phyloP scores from a whole-genome alignment of 352 stramenopile genomes.

The Phytophthora pinifolia region DNA sequence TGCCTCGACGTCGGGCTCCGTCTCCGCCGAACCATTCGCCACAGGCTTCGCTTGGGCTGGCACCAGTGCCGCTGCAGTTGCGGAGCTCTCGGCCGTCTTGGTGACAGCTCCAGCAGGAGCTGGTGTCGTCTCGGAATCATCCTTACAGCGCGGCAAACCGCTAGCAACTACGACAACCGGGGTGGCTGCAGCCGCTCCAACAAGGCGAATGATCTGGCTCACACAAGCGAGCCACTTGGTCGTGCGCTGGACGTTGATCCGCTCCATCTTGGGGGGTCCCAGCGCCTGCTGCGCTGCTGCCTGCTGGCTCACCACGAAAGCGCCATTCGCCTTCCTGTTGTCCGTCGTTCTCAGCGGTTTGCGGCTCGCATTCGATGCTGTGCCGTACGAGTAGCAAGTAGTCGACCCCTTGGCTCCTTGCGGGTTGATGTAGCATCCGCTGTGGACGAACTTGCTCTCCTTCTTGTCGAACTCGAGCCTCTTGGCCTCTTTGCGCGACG shows the following conservation, averaged over 20 bases:
- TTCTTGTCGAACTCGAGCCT: slow-evolving; percentile 57
- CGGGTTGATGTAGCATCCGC: slow-evolving; percentile 63
- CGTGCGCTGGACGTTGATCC: slow-evolving; percentile 77
- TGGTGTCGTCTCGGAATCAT: slow-evolving; percentile 3
- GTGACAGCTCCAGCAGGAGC: neutral
- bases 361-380: slow-evolving; percentile 19
- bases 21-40: slow-evolving; percentile 7
- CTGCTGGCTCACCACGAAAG: slow-evolving; percentile 17
- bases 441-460: slow-evolving; percentile 59
- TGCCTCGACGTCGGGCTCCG: slow-evolving; percentile 10
- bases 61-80: neutral
- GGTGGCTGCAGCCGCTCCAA: slow-evolving; percentile 16
- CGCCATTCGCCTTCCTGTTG: slow-evolving; percentile 20
- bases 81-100: neutral
- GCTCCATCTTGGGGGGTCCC: slow-evolving; percentile 71
- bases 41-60: neutral
- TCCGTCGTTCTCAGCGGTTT: slow-evolving; percentile 21
- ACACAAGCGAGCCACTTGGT: slow-evolving; percentile 70
- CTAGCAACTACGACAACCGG: neutral
- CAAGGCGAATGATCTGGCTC: slow-evolving; percentile 65
- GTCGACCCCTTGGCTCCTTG: slow-evolving; percentile 19
- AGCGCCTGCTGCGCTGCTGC: slow-evolving; percentile 28
- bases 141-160: neutral
- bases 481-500: slow-evolving; percentile 51
- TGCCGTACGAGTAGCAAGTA: slow-evolving; percentile 15